Base-by-base conservation (phyloP, 2,329 filamentous ascomycete species). In the Drechmeria coniospora region DNA sequence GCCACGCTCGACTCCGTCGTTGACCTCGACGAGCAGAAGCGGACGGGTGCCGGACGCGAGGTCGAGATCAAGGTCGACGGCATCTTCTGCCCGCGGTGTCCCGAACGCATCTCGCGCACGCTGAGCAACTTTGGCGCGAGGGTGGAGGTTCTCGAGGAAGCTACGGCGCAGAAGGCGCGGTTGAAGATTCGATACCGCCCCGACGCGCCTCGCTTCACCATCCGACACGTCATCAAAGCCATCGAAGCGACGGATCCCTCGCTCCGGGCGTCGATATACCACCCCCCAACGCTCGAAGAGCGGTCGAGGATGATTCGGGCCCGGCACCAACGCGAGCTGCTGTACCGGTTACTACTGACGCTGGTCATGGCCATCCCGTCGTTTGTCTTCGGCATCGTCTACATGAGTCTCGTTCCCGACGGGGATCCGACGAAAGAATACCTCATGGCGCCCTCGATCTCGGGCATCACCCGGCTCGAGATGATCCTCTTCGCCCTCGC, bases 381-480 rank as follows among this genome's bases (percentile, higher is more conserved):
- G 0, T 86, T 94, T 40, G 49, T 92, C 27, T 73, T 94, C 21
- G 86, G 87, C 3, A 81, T 94, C 29, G 74, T 92, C 2, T 92
- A 82, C 55, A 94, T 93, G 86, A 82, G 69, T 34, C 62, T 94
- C 1, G 65, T 93, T 0, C 59, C 75, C 0, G 49, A 44, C 11
- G 51, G 61, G 2, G 66, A 84, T 38, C 38, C 51, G 0, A 61
- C 63, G 9, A 72, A 74, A 31, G 57, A 60, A 35, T 82, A 70
- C 39, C 54, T 92, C 24, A 84, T 83, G 68, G 48, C 64, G 35
- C 70, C 74, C 0, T 76, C 82, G 59, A 68, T 65, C 38, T 71
- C 68, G 3, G 81, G 82, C 1, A 74, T 86, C 29, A 81, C 70
- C 37, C 72, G 83, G 14, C 65, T 77, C 5, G 80, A 87, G 49